These are phyloP conservation scores for Fusarium haematococcum DNA, from an alignment of 2,329 filamentous ascomycete genomes.

Conservation along the genomic window DNA sequence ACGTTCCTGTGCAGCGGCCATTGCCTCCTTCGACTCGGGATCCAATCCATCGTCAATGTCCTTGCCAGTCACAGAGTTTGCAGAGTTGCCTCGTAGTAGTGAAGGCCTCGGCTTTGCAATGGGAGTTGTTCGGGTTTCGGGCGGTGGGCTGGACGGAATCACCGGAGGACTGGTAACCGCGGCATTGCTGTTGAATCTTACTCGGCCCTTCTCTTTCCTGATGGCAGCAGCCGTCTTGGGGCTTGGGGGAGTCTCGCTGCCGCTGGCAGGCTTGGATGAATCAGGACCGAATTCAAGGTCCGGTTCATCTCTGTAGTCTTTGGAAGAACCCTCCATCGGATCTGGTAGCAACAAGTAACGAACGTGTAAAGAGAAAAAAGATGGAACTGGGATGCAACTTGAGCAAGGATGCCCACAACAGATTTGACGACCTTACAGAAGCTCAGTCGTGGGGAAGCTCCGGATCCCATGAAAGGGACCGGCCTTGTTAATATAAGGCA, in stretches of 20 bases:
- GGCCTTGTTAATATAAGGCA: constrained; percentile 33
- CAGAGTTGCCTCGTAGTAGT: constrained; percentile 57
- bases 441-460: constrained; percentile 22
- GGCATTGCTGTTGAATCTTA: constrained; percentile 62
- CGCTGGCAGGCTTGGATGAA: constrained; percentile 7
- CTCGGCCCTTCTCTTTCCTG: constrained; percentile 59
- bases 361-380: constrained; percentile 20
- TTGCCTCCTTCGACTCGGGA: constrained; percentile 50
- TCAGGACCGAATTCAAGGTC: constrained; percentile 35
- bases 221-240: constrained; percentile 28
- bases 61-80: constrained; percentile 50
- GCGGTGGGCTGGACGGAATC: constrained; percentile 22
- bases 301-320: constrained; percentile 36
- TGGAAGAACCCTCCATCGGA: constrained; percentile 38
- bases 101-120: constrained; percentile 53
- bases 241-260: constrained; percentile 21
- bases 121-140: constrained; percentile 25
- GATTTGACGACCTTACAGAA: constrained; percentile 16
- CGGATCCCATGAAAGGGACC: neutral
- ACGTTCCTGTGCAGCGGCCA: constrained; percentile 56
- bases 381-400: constrained; percentile 23
- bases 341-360: constrained; percentile 17
- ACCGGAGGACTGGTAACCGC: constrained; percentile 46
- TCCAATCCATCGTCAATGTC: constrained; percentile 44
- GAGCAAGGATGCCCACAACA: constrained; percentile 17